These are phyloP conservation scores for Aspergillus calidoustus DNA, from an alignment of 2,329 filamentous ascomycete species.

Conservation along the genomic window DNA sequence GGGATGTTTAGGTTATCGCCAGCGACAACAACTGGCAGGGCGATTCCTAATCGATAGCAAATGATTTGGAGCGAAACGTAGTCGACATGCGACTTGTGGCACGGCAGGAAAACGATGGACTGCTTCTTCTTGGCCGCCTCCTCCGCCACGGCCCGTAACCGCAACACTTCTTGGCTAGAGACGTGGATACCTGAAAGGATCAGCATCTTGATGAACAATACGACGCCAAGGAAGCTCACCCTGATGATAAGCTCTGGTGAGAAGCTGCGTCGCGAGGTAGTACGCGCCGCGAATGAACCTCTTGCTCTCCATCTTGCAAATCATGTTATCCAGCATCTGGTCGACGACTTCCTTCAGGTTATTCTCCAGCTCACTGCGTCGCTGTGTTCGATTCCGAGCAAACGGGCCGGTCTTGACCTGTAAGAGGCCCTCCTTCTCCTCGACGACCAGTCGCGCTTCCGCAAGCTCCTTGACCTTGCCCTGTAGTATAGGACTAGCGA, in stretches of 20 bases:
- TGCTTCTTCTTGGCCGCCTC: slow-evolving; percentile 85
- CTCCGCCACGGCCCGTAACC: slow-evolving; percentile 79
- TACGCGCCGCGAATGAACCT: slow-evolving; percentile 90
- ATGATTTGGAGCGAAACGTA: slow-evolving; percentile 95
- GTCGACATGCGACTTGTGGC: slow-evolving; percentile 93
- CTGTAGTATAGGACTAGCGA: slow-evolving; percentile 76
- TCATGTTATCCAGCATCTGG: slow-evolving; percentile 90
- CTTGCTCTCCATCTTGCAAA: slow-evolving; percentile 98
- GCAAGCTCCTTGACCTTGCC: slow-evolving; percentile 77
- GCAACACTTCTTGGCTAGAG: slow-evolving; percentile 88
- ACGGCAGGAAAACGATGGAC: slow-evolving; percentile 93
- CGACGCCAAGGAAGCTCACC: slow-evolving; percentile 50
- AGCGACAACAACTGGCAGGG: slow-evolving; percentile 86
- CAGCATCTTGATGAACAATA: background rate
- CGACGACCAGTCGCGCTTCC: slow-evolving; percentile 71
- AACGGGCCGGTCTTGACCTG: slow-evolving; percentile 43
- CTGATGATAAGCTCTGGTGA: slow-evolving; percentile 94
- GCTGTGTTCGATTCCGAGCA: slow-evolving; percentile 36
- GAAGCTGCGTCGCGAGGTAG: slow-evolving; percentile 82
- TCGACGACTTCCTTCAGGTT: slow-evolving; percentile 81
- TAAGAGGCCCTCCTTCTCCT: slow-evolving; percentile 75
- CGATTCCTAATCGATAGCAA: slow-evolving; percentile 89
- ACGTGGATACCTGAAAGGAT: slow-evolving; percentile 73
- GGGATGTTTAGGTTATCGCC: slow-evolving; percentile 98
- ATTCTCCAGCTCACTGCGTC: slow-evolving; percentile 66